Conservation (phyloP, 306 rosid genomes). For the Mimosa pudica region DNA sequence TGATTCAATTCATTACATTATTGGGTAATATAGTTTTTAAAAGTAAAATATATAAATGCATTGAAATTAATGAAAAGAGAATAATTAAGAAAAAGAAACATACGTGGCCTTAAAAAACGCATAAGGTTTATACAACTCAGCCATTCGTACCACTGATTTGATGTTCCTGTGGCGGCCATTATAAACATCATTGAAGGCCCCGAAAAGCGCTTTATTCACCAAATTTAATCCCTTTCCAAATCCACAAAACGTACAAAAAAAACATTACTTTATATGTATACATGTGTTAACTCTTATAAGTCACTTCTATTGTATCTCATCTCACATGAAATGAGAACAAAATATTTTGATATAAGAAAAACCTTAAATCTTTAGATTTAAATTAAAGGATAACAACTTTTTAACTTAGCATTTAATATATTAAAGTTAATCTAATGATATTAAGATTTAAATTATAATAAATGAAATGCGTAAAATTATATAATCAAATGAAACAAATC, state of each 20-base stretch:
- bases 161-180: neutral
- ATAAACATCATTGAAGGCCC: neutral
- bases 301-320: too few species aligned
- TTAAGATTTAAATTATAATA: too few species aligned
- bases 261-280: neutral
- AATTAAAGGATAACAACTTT: too few species aligned
- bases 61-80: neutral
- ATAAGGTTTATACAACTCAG: constrained; percentile 20
- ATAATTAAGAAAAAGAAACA: neutral
- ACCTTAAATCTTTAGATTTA: too few species aligned
- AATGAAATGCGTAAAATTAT: too few species aligned
- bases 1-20: neutral
- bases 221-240: constrained; percentile 33
- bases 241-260: neutral
- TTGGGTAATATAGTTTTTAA: neutral
- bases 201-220: constrained; percentile 3
- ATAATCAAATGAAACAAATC: too few species aligned
- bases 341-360: too few species aligned
- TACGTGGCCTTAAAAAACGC: constrained; percentile 40
- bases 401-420: too few species aligned
- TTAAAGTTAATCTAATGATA: too few species aligned
- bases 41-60: neutral
- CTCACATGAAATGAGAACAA: too few species aligned
- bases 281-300: too few species aligned
- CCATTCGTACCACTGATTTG: neutral